phyloP scores from a whole-genome alignment of 768 basidiomycete species.

The Tylopilus felleus region DNA sequence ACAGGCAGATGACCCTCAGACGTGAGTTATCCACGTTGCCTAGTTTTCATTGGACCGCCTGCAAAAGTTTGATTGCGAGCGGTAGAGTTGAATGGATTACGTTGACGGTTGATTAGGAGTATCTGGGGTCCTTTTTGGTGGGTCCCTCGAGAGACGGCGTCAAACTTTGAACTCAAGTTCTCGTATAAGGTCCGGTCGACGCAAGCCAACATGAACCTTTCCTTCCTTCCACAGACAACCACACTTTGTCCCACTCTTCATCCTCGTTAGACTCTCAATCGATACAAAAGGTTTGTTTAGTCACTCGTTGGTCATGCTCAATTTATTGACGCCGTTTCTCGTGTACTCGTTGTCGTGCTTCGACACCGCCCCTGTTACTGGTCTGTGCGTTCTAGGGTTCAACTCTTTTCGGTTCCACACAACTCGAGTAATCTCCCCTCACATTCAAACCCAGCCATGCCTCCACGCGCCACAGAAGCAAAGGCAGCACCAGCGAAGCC shows the following conservation, averaged over 20 bases:
- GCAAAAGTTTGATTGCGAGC: not conserved
- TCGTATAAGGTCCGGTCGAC: constrained; percentile 60
- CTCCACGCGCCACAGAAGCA: constrained; percentile 38
- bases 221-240: constrained; percentile 39
- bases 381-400: constrained; percentile 25
- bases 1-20: not conserved
- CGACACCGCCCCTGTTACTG: constrained; percentile 30
- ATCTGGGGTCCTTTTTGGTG: constrained; percentile 27
- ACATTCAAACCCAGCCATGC: constrained; percentile 34
- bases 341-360: constrained; percentile 1
- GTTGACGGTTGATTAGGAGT: constrained; percentile 19
- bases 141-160: constrained; percentile 20
- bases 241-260: constrained; percentile 23
- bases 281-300: constrained; percentile 12
- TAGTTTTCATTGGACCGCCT: not conserved
- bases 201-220: constrained; percentile 49
- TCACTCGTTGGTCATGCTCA: not conserved
- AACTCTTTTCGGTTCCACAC: constrained; percentile 12
- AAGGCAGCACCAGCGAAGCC: constrained; percentile 46
- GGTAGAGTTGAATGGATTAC: not conserved
- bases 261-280: constrained; percentile 7
- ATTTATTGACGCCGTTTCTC: constrained; percentile 1
- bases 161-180: constrained; percentile 16
- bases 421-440: constrained; percentile 8
- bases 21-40: not conserved